Evolutionary conservation across 257 asterid genomes (phyloP).

Genomic region (Ballota nigra): DNA sequence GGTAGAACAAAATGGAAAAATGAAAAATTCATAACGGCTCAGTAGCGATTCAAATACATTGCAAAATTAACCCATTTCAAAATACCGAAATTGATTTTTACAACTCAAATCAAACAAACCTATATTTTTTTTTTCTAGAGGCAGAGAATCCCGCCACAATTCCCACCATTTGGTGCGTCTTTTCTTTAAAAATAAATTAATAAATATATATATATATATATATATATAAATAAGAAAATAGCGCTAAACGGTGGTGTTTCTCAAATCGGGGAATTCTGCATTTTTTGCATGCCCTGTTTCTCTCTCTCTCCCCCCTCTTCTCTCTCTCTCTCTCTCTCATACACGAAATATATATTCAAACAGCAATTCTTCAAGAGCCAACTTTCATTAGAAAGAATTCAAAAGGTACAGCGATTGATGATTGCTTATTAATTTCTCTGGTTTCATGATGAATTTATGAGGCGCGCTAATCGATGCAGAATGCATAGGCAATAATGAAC

Average conservation of each 20-base stretch:
- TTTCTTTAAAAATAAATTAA: neutral
- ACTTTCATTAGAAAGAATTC: constrained; percentile 12
- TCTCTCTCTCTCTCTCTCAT: neutral
- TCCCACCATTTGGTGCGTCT: neutral
- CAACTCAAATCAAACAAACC: too few species aligned
- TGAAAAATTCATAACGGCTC: too few species aligned
- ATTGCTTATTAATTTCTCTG: constrained; percentile 12
- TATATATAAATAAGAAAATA: neutral
- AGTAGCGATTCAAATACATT: too few species aligned
- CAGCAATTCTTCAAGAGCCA: constrained; percentile 18
- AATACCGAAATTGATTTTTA: too few species aligned
- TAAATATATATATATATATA: neutral
- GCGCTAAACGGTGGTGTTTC: neutral
- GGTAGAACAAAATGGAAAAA: too few species aligned
- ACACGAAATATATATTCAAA: neutral
- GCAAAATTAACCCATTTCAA: too few species aligned
- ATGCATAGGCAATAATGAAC: neutral
- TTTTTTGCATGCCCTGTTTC: constrained; percentile 32
- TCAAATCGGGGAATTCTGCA: constrained; percentile 11
- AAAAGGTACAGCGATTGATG: constrained; percentile 29
- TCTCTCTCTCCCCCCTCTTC: constrained; percentile 2
- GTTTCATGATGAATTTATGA: neutral
- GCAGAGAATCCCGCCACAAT: neutral
- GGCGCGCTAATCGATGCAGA: constrained; percentile 1
- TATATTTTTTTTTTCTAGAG: too few species aligned